Conservation (phyloP, 2,329 filamentous ascomycete genomes). For the Arthrobotrys sinensis region DNA sequence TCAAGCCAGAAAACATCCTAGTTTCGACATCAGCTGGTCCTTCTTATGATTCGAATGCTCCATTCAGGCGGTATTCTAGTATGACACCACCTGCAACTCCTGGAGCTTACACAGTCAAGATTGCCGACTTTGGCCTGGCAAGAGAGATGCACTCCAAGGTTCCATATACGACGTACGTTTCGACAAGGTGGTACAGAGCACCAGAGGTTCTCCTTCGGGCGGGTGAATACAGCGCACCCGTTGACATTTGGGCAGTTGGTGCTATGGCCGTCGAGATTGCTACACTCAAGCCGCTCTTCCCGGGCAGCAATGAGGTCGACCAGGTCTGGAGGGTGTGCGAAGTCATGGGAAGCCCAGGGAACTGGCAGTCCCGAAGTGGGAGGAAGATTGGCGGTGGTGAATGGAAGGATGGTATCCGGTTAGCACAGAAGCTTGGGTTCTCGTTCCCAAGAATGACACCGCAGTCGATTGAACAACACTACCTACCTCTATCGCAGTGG, state of each 20-base stretch:
- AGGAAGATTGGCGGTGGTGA: constrained; percentile 91
- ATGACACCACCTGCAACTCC: constrained; percentile 95
- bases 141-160: constrained; percentile 96
- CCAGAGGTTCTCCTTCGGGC: constrained; percentile 94
- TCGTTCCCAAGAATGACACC: constrained; percentile 85
- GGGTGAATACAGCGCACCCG: constrained; percentile 95
- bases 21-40: constrained; percentile 85
- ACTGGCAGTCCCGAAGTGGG: constrained; percentile 96
- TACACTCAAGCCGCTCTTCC: constrained; percentile 95
- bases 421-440: constrained; percentile 96
- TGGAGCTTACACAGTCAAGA: constrained; percentile 94
- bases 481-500: constrained; percentile 88
- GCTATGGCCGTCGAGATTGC: constrained; percentile 99
- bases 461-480: constrained; percentile 59
- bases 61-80: constrained; percentile 92
- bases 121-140: constrained; percentile 97
- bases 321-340: constrained; percentile 99
- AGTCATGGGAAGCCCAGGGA: constrained; percentile 98
- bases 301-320: constrained; percentile 97
- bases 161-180: constrained; percentile 98
- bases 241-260: constrained; percentile 98
- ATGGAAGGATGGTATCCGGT: constrained; percentile 92
- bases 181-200: constrained; percentile 93
- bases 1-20: constrained; percentile 98
- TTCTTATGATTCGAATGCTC: constrained; percentile 82